Evolutionary conservation across 352 stramenopile genomes (phyloP), one percentile per base, ranked within the genome.

Genomic region (Pythium graminicola): DNA sequence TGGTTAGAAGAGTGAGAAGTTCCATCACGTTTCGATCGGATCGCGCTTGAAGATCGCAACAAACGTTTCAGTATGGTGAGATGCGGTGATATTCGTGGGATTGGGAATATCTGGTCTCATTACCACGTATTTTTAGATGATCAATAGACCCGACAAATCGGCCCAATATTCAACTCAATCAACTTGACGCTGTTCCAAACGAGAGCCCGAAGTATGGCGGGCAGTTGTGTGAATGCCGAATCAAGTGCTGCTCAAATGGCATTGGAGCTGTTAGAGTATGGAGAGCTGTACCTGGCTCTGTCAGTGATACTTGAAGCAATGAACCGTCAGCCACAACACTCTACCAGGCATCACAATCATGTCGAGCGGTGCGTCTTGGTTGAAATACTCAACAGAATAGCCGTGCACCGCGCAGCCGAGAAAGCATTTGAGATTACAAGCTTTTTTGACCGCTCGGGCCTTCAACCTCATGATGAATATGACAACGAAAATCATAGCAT

Each of bases 351-450:
- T 14, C 7, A 22, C 14, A 31, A 24, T 32, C 26, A n/a, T 24
- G 19, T 28, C 6, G 27, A 42, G 22, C 55, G 54, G 54, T 32
- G 20, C 5, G 19, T 31, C 1, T 50, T 55, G 22, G 16, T 54
- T 6, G 36, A 60, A 11, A n/a, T 54, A 4, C 36, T 60, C 24
- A 40, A 54, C 36, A 53, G 35, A 24, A 22, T 36, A 2, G 6
- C 16, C 6, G 28, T 60, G 14, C 53, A 35, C 1, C 27, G 22
- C 16, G 53, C 53, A 3, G 53, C 53, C 8, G 43, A 60, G 32
- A 28, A 54, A 23, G 53, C 53, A 11, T 60, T 48, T n/a, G 41
- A 60, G 28, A 33, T 60, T 7, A 29, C 53, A 4, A 29, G 24
- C 7, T 60, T 60, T 33, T 23, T 60, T 8, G 36, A 26, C 22